phyloP scores from a whole-genome alignment of 2,329 filamentous ascomycete genomes.

The Penicillium sp. region DNA sequence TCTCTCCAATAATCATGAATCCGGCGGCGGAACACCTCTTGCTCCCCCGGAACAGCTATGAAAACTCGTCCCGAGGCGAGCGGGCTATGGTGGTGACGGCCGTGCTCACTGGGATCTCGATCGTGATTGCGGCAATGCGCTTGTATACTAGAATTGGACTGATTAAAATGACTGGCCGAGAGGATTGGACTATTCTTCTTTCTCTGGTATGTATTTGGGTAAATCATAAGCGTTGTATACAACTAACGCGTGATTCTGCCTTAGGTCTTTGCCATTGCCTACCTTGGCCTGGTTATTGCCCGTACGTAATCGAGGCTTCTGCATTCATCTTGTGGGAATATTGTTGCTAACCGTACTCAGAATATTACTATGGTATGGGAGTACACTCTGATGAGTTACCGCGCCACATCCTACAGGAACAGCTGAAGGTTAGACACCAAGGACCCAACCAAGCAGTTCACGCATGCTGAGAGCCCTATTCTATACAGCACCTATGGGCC shows the following conservation, averaged over 20 bases:
- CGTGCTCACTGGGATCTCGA: constrained; percentile 33
- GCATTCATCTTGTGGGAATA: not conserved
- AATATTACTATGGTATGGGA: constrained; percentile 35
- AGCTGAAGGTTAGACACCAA: constrained; percentile 31
- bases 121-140: constrained; percentile 34
- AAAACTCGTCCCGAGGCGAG: constrained; percentile 29
- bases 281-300: constrained; percentile 34
- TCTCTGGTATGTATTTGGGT: constrained; percentile 28
- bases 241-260: not conserved
- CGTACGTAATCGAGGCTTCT: constrained; percentile 25
- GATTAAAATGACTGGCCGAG: constrained; percentile 40
- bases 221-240: not conserved
- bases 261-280: constrained; percentile 27
- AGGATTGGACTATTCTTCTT: constrained; percentile 37
- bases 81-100: constrained; percentile 38
- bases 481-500: constrained; percentile 34
- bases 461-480: not conserved
- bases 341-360: constrained; percentile 23
- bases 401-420: constrained; percentile 23
- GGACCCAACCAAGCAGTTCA: not conserved
- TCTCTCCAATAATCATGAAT: constrained; percentile 22
- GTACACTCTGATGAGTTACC: constrained; percentile 28
- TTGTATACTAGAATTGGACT: constrained; percentile 34
- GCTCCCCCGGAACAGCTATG: constrained; percentile 24
- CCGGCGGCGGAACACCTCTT: constrained; percentile 19